Base-by-base conservation (phyloP, 768 basidiomycete species). In the Suillus plorans region DNA sequence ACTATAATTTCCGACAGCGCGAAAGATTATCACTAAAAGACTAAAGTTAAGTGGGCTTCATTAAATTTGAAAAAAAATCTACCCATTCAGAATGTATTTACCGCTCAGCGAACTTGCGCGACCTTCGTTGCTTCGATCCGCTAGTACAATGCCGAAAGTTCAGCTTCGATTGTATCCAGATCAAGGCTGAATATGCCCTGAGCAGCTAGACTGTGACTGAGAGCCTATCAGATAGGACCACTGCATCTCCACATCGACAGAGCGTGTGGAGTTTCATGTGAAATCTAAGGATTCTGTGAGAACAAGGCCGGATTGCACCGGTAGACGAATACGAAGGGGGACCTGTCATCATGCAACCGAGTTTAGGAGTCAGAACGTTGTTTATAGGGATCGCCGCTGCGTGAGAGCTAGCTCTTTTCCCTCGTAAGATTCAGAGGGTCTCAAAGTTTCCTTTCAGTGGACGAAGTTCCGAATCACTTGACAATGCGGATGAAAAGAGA, bases 21-120 rank as follows among this genome's bases (percentile, higher is more conserved):
- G 25, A 22, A 59, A 9, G 37, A 61, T 39, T 55, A n/a, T 36
- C 61, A 59, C 61, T 55, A 60, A 62, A 61, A 59, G 61, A 62
- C 49, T 59, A 60, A 55, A 59, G 61, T 36, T 60, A 62, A 62
- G 37, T 55, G 31, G 34, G 4, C 28, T 44, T 62, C 37, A 50
- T 59, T 62, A 60, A 50, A 62, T 59, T 60, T 37, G 25, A 59
- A 60, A 61, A 41, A 28, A 42, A 28, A 41, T 28, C 18, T 7
- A 41, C 58, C 12, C 25, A 42, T 42, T 12, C 16, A 41, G 39
- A 42, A 42, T 28, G 18, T 31, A 59, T 31, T 59, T 59, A 12
- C 5, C 57, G 9, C 57, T 25, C 39, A 58, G 56, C 28, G 28
- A 31, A 53, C 52, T 53, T 18, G 28, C 4, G 28, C 3, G 20